Evolutionary conservation across 441 rosid species (phyloP).

Genomic region (Adansonia grandidieri): DNA sequence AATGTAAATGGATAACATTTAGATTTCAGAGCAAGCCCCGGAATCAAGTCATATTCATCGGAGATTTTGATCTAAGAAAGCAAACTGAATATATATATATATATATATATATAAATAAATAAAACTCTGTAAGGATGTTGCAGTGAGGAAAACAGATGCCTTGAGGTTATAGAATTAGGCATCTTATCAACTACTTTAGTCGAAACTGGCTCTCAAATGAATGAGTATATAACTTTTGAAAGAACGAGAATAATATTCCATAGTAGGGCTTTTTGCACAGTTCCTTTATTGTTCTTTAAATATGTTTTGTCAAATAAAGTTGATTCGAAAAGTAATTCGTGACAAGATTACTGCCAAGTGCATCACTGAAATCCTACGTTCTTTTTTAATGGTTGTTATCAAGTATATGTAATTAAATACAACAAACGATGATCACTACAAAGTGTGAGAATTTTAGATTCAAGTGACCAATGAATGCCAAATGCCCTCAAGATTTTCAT

Average conservation of each 20-base stretch:
- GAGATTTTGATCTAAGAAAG: neutral
- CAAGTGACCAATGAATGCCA: neutral
- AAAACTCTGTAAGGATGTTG: neutral
- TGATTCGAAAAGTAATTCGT: neutral
- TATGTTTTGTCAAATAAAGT: neutral
- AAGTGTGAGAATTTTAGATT: neutral
- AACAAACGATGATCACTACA: neutral
- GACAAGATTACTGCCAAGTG: constrained; percentile 2
- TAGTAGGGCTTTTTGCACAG: neutral
- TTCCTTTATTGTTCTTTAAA: neutral
- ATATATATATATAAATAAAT: neutral
- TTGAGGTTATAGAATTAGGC: neutral
- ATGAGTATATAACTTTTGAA: neutral
- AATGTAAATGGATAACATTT: neutral
- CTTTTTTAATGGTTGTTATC: neutral
- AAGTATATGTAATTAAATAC: neutral
- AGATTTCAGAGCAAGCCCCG: neutral
- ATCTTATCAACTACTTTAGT: constrained; percentile 6
- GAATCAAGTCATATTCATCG: neutral
- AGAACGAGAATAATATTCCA: constrained; percentile 10
- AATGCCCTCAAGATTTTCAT: neutral
- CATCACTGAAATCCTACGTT: neutral
- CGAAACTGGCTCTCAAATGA: neutral
- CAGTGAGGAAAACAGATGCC: constrained; percentile 13
- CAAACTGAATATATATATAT: neutral